Evolutionary conservation across 768 basidiomycete species (phyloP), one percentile per base, ranked within the genome.

Genomic region (Podaxis pistillaris): DNA sequence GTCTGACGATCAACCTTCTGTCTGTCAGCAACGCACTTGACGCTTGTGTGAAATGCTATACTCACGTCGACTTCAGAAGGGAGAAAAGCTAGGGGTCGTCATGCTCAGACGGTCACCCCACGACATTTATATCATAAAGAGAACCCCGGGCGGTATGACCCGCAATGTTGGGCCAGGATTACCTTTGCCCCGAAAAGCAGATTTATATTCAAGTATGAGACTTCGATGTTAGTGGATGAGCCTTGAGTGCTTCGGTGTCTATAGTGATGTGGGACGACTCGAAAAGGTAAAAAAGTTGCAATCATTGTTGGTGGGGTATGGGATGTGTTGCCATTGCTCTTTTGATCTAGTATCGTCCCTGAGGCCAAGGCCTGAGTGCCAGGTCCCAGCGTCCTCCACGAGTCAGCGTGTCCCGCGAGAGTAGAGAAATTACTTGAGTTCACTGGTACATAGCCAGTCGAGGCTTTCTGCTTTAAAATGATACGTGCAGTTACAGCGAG

Each of bases 1-100:
- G 5, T 19, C 19, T 46, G 44, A 68, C 67, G 67, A 49, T 68
- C 67, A 64, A 68, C 67, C 67, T 68, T 37, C n/a, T 28, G 26
- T 7, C 15, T 22, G 56, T 52, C 33, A 58, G 41, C 22, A 41
- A 33, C 24, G 7, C 41, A 50, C 8, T 37, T n/a, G 36, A 26
- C 22, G 15, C 11, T 22, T 24, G 28, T n/a, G 30, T 17, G 26
- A 49, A 52, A 33, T 4, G n/a, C 15, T 19, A 13, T 46, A 62
- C 67, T 60, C 64, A 68, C 67, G 67, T 68, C 66, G 63, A 62
- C 59, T 53, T 52, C 56, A 46, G 57, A 51, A 62, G 56, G 46
- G 54, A 61, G 30, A 33, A 59, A 38, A 49, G 61, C 49, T 51
- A 22, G 47, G 50, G 55, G 64, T 65, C 46, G 64, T 62, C 54